Evolutionary conservation across 2,329 filamentous ascomycete genomes (phyloP), one percentile per base, ranked within the genome.

Genomic region (Colletotrichum aenigma): DNA sequence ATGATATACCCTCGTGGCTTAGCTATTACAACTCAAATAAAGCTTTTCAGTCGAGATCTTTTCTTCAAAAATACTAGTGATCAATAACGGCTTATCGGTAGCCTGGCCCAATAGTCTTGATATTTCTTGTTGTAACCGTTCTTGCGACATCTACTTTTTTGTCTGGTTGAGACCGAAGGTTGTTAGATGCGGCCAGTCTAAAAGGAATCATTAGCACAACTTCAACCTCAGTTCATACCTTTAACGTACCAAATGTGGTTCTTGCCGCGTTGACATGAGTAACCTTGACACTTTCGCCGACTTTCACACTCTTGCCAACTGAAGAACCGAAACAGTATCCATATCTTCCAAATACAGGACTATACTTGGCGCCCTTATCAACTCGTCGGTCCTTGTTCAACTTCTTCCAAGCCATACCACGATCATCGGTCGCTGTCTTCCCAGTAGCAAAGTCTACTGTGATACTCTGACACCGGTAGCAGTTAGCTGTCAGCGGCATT

Each of bases 381-480:
- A 74, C 66, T 16, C 66, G 21, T 9, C 66, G 66, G 32, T 65
- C 66, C 18, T 70, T 70, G 13, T 65, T 70, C 30, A 74, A 26
- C 66, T 74, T 70, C 43, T 74, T 65, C 71, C 66, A 74, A 15
- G 36, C 56, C 43, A 58, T n/a, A 15, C 71, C 66, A 7, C 56
- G 56, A 18, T 74, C 71, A 24, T 74, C 71, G 3, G 56, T 56
- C 5, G 71, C 58, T 1, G 36, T 64, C 71, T 74, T 70, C 3
- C 66, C 56, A 8, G 66, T 74, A 8, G 36, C 38, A 26, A 64
- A 74, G 58, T 74, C 66, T 18, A 70, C 71, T 3, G 58, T 70
- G 7, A 74, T 74, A 43, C 71, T 70, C 18, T 74, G 71, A 16
- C 71, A 74, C 15, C 71, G 28, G 43, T 64, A 64, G 13, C 30